These are phyloP conservation scores for Taphrina confusa DNA, from an alignment of 1,139 yeast genomes.

Conservation along the genomic window DNA sequence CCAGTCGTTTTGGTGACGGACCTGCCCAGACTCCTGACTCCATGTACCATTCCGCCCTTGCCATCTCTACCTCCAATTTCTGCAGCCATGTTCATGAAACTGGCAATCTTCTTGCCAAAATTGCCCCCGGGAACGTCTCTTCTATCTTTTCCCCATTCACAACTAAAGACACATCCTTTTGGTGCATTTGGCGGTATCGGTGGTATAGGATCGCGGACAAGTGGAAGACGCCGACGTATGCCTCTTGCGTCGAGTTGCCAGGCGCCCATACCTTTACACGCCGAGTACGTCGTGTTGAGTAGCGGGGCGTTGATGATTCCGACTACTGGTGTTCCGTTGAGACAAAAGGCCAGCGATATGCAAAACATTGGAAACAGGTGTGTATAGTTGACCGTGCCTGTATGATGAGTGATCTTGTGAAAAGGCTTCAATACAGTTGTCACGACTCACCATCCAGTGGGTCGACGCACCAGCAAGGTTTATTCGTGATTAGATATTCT, in stretches of 20 bases:
- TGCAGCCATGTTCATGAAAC: slow-evolving; percentile 6
- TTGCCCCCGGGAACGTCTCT: slow-evolving; percentile 46
- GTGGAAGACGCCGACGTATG: neutral
- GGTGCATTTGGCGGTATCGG: slow-evolving; percentile 42
- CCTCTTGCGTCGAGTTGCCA: slow-evolving; percentile 39
- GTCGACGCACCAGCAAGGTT: slow-evolving; percentile 63
- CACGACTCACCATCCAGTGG: slow-evolving; percentile 52
- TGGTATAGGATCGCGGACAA: slow-evolving; percentile 42
- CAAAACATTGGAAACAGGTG: slow-evolving; percentile 62
- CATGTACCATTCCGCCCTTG: slow-evolving; percentile 58
- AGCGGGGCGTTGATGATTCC: slow-evolving; percentile 64
- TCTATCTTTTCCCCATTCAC: slow-evolving; percentile 63
- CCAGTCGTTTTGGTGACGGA: neutral
- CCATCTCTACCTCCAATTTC: slow-evolving; percentile 41
- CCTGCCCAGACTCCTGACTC: slow-evolving; percentile 59
- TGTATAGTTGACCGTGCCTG: slow-evolving; percentile 62
- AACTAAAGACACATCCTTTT: slow-evolving; percentile 55
- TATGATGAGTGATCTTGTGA: too few relatives aligned
- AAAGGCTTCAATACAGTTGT: too few relatives aligned
- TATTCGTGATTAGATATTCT: slow-evolving; percentile 43
- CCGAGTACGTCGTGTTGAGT: slow-evolving; percentile 53
- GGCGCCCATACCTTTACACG: slow-evolving; percentile 57
- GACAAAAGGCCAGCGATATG: slow-evolving; percentile 59
- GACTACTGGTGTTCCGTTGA: slow-evolving; percentile 55
- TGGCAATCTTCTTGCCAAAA: slow-evolving; percentile 47